Conservation (phyloP, 2,329 filamentous ascomycete genomes). For the Penicillium sp. region DNA sequence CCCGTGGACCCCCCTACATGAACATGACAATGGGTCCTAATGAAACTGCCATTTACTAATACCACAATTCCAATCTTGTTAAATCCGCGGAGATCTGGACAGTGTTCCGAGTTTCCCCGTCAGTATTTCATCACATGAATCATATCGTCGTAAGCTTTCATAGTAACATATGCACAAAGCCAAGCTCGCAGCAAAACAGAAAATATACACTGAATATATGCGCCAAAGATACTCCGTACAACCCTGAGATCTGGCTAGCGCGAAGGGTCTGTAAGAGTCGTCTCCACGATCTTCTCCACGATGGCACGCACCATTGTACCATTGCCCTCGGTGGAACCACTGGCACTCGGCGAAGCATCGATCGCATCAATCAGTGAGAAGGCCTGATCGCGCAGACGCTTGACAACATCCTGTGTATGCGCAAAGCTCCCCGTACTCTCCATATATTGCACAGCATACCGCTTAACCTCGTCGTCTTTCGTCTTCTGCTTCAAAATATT, state of each 20-base stretch:
- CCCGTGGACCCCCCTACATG: conserved; percentile 1
- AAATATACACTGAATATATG: conserved; percentile 19
- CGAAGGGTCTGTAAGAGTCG: conserved; percentile 33
- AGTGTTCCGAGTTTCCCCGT: neutral
- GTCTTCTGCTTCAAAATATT: conserved; percentile 94
- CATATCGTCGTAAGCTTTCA: conserved; percentile 10
- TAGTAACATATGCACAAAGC: neutral
- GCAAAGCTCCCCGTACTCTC: conserved; percentile 84
- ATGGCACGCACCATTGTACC: conserved; percentile 64
- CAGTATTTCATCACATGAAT: conserved; percentile 4
- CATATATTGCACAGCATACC: conserved; percentile 90
- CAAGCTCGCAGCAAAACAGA: neutral
- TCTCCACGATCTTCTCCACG: conserved; percentile 63
- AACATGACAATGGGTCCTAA: conserved; percentile 2
- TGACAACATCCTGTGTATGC: conserved; percentile 72
- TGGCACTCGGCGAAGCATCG: conserved; percentile 49
- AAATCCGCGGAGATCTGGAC: neutral
- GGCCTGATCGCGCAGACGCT: conserved; percentile 65
- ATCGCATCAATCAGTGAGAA: conserved; percentile 64
- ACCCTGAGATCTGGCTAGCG: neutral
- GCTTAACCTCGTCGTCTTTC: conserved; percentile 81
- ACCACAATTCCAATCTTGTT: neutral
- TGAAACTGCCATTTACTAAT: conserved; percentile 1
- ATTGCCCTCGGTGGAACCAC: conserved; percentile 51
- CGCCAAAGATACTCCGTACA: neutral